A percentile compares a stretch with the other conserved stretches of the same genome.
Evolutionary conservation across 768 basidiomycete species (phyloP).

Genomic region (Kwoniella sp.): DNA sequence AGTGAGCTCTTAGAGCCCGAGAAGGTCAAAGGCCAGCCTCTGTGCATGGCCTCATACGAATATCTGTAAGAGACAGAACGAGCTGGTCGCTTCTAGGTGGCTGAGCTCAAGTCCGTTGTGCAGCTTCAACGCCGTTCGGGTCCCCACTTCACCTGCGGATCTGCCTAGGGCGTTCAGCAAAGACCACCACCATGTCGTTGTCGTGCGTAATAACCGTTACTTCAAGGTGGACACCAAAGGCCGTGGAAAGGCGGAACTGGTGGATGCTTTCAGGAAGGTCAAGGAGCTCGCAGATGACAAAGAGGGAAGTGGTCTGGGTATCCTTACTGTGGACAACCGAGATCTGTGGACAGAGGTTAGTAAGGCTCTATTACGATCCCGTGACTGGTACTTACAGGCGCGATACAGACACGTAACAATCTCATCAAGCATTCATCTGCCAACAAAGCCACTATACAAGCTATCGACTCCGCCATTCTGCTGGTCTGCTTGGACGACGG

Average conservation of each 20-base stretch:
- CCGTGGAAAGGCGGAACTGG: slow-evolving; percentile 64
- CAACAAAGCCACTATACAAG: slow-evolving; percentile 66
- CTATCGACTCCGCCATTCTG: slow-evolving; percentile 86
- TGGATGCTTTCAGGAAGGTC: slow-evolving; percentile 64
- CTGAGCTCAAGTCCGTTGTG: not conserved
- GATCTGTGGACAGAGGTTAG: slow-evolving; percentile 80
- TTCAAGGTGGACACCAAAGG: slow-evolving; percentile 72
- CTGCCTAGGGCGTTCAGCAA: slow-evolving; percentile 76
- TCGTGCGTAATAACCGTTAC: slow-evolving; percentile 86
- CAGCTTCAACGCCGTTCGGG: slow-evolving; percentile 85
- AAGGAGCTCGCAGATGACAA: slow-evolving; percentile 70
- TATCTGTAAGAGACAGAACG: slow-evolving; percentile 62
- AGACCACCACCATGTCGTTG: slow-evolving; percentile 78
- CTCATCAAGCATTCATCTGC: slow-evolving; percentile 62
- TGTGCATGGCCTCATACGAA: slow-evolving; percentile 91
- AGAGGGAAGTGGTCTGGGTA: slow-evolving; percentile 61
- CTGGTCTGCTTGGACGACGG: slow-evolving; percentile 78
- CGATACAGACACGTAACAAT: slow-evolving; percentile 59
- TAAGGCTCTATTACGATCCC: not conserved
- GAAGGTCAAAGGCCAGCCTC: slow-evolving; percentile 63
- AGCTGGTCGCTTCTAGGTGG: not conserved
- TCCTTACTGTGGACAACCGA: slow-evolving; percentile 80
- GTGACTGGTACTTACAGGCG: not conserved
- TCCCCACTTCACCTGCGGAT: slow-evolving; percentile 77
- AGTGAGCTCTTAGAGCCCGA: slow-evolving; percentile 83